phyloP scores from a whole-genome alignment of 2,329 filamentous ascomycete genomes.

The Fusarium sp. region DNA sequence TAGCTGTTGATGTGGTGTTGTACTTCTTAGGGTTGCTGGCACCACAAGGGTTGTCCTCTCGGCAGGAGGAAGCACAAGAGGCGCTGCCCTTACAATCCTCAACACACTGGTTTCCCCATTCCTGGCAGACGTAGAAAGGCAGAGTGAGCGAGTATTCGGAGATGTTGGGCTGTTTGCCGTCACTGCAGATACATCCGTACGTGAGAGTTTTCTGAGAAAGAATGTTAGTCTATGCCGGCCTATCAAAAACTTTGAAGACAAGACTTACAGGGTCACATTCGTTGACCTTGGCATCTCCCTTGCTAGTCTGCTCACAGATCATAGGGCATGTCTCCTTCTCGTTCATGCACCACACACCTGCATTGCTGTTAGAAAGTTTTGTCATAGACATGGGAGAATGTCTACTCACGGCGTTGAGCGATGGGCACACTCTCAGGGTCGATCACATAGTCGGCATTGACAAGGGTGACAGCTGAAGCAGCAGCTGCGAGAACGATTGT shows the following conservation, averaged over 20 bases:
- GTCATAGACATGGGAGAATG: not conserved
- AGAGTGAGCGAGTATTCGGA: constrained; percentile 83
- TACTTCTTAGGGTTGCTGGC: constrained; percentile 71
- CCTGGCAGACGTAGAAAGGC: constrained; percentile 80
- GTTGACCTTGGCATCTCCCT: constrained; percentile 68
- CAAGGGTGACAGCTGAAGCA: constrained; percentile 61
- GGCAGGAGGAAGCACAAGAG: constrained; percentile 72
- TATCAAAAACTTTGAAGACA: constrained; percentile 31
- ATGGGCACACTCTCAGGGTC: constrained; percentile 70
- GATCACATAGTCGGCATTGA: constrained; percentile 70
- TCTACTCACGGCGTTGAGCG: constrained; percentile 61
- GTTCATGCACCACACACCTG: constrained; percentile 73
- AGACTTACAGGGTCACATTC: constrained; percentile 72
- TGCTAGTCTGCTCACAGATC: constrained; percentile 74
- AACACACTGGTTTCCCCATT: constrained; percentile 78
- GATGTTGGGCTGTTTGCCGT: constrained; percentile 75
- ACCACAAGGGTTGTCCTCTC: constrained; percentile 77
- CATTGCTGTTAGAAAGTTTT: constrained; percentile 33
- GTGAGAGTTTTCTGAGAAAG: constrained; percentile 64
- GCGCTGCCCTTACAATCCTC: constrained; percentile 64
- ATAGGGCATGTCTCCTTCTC: constrained; percentile 75
- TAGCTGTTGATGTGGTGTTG: constrained; percentile 64
- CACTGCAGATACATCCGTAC: constrained; percentile 79
- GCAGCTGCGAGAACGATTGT: constrained; percentile 66
- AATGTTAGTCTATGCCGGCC: not conserved